Base-by-base conservation (phyloP, 768 basidiomycete genomes). In the Myochromella boudieri region DNA sequence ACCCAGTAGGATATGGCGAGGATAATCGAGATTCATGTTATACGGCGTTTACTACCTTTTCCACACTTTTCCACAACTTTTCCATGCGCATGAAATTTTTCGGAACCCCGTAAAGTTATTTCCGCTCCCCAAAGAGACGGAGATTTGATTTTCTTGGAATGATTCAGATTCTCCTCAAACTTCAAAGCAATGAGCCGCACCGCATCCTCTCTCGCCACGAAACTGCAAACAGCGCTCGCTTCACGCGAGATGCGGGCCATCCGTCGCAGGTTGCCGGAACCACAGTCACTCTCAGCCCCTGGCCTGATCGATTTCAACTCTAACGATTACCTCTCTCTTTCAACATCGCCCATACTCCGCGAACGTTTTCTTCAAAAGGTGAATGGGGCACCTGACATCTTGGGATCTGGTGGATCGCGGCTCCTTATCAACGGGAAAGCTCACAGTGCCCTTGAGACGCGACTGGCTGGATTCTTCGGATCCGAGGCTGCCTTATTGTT, bases 241-340 rank as follows among this genome's bases (percentile, higher is more conserved):
- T 85, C 87, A 17, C 80, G 91, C 33, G 80, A 84, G 12, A 64
- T 74, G 25, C 77, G 86, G n/a, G 63, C 69, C 50, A 88, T 90
- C 60, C 75, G 82, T n/a, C 80, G 89, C 31, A 71, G 77, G 18
- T 78, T 93, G 1, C 86, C 88, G 4, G 71, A 80, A 46, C 76
- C 77, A 0, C 65, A 75, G 15, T 62, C 76, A 26, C 63, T 68
- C 5, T 63, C 69, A 4, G 55, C 64, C 15, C 39, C 65, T 11
- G 52, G 60, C 44, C 52, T 73, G 18, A 67, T 76, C 43, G 89
- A 93, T 60, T 91, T 92, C 64, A 86, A 77, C n/a, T 88, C 91
- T 2, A 97, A 95, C 65, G 92, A 97, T 66, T 97, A 95, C 66
- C 85, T 97, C 43, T 92, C 91, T 0, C 75, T 97, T 20, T 72